These are phyloP conservation scores for Pyronema omphalodes DNA, from an alignment of 495 filamentous ascomycete species.

Conservation along the genomic window DNA sequence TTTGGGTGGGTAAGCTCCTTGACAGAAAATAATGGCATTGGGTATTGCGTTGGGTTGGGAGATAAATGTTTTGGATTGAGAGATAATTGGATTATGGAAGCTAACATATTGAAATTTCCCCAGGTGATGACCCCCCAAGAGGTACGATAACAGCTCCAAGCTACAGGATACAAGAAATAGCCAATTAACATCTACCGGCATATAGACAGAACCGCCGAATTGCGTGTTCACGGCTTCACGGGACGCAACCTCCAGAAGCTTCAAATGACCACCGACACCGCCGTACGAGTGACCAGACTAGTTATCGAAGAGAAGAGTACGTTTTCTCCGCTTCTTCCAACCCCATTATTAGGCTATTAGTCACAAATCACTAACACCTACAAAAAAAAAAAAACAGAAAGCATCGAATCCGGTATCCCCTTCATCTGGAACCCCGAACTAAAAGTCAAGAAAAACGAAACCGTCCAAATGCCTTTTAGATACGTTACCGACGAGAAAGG, in stretches of 20 bases:
- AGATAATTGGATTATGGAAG: background rate
- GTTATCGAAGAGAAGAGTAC: slow-evolving; percentile 67
- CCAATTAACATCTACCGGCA: background rate
- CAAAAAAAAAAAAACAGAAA: slow-evolving; percentile 1
- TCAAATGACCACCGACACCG: slow-evolving; percentile 98
- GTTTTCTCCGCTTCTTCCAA: slow-evolving; percentile 7
- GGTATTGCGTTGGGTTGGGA: too few relatives aligned
- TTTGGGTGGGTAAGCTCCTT: slow-evolving; percentile 42
- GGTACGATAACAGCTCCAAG: slow-evolving; percentile 35
- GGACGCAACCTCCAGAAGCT: slow-evolving; percentile 76
- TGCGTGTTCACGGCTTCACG: slow-evolving; percentile 78
- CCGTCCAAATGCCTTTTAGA: slow-evolving; percentile 91
- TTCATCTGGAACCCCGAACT: slow-evolving; percentile 81
- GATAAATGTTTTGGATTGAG: too few relatives aligned
- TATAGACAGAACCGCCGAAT: slow-evolving; percentile 76
- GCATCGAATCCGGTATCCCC: slow-evolving; percentile 49
- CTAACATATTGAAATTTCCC: slow-evolving; percentile 4
- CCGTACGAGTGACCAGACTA: slow-evolving; percentile 78
- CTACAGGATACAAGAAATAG: background rate
- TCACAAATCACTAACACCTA: too few relatives aligned
- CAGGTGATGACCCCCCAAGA: slow-evolving; percentile 87
- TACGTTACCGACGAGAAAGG: slow-evolving; percentile 65
- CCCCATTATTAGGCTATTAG: too few relatives aligned
- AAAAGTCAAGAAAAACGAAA: slow-evolving; percentile 74
- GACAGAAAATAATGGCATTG: background rate